Evolutionary conservation across 805 yeast genomes (phyloP), one percentile per base, ranked within the genome.

Genomic region (Debaryomyces maramus): DNA sequence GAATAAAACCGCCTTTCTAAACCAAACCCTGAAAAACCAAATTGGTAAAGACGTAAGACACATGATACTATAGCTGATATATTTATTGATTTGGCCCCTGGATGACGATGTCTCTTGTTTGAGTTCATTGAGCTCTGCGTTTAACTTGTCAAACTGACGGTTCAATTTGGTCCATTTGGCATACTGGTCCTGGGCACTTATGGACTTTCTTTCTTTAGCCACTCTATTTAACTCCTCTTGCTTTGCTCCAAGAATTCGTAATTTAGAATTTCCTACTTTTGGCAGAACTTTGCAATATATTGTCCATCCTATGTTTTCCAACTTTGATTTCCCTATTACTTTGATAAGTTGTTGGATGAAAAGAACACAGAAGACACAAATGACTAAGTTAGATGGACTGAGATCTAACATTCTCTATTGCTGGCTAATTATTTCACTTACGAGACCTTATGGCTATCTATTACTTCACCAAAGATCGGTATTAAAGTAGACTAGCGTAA

Each of bases 151-250:
- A 42, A 74, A 65, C 50, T 73, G 76, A 35, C 99, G 76, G 54
- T 88, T 90, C 46, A 90, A 71, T 59, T 88, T 88, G 1, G 97
- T 95, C 98, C 98, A 93, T 54, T 78, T 83, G 20, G 97, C 97
- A 60, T 91, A 93, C 53, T 93, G 82, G 58, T 93, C 97, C 61
- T 91, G 97, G 1, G 97, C 91, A 40, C 88, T 78, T 7, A 89
- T 77, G 2, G 71, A 46, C 21, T 78, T 68, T 45, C 88, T 75
- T 50, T 81, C 78, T 10, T 65, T 69, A 48, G 76, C 70, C 16
- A 80, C 55, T 14, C 64, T 59, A 11, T 60, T 56, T 36, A 81
- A 75, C 46, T 84, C 76, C 6, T 55, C 49, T 39, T 73, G 67
- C 38, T 58, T 63, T 4, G 21, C 35, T 3, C 54, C 45, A 21